Evolutionary conservation across 352 stramenopile species (phyloP).

Genomic region (Globisporangium mamillatum): DNA sequence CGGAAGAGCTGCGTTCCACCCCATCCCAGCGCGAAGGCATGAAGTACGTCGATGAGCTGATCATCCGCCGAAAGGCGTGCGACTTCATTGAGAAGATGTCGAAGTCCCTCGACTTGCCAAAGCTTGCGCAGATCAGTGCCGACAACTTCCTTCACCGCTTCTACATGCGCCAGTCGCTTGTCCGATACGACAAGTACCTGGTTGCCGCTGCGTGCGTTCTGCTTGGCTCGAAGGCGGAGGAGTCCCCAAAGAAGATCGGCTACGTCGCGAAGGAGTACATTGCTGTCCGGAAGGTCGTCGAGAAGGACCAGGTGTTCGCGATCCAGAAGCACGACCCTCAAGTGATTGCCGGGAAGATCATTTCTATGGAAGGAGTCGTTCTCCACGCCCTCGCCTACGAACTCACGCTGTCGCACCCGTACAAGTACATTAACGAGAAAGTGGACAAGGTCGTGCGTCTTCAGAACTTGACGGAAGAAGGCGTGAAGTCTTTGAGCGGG

Average conservation of each 20-base stretch:
- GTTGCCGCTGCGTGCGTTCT: constrained; percentile 80
- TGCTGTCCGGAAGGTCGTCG: constrained; percentile 53
- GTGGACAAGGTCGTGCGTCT: constrained; percentile 79
- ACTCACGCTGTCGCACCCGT: constrained; percentile 78
- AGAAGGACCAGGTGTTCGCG: constrained; percentile 76
- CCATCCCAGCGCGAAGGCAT: constrained; percentile 76
- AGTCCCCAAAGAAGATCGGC: constrained; percentile 76
- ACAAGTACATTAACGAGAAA: constrained; percentile 88
- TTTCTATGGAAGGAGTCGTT: constrained; percentile 83
- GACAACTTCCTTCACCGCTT: constrained; percentile 89
- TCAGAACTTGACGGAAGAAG: constrained; percentile 45
- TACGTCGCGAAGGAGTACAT: constrained; percentile 79
- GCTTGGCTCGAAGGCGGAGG: constrained; percentile 81
- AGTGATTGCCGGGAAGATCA: constrained; percentile 65
- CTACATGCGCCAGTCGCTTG: constrained; percentile 81
- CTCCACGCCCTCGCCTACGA: constrained; percentile 84
- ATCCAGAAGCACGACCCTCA: constrained; percentile 78
- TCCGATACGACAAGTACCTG: constrained; percentile 85
- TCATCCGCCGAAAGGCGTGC: constrained; percentile 69
- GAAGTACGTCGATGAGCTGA: constrained; percentile 69
- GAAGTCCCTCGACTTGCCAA: constrained; percentile 73
- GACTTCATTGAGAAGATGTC: constrained; percentile 87
- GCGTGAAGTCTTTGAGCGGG: constrained; percentile 53
- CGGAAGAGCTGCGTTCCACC: constrained; percentile 56
- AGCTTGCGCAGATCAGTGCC: constrained; percentile 79